Evolutionary conservation across 2,329 filamentous ascomycete species (phyloP).

Genomic region (Aspergillus sojae): DNA sequence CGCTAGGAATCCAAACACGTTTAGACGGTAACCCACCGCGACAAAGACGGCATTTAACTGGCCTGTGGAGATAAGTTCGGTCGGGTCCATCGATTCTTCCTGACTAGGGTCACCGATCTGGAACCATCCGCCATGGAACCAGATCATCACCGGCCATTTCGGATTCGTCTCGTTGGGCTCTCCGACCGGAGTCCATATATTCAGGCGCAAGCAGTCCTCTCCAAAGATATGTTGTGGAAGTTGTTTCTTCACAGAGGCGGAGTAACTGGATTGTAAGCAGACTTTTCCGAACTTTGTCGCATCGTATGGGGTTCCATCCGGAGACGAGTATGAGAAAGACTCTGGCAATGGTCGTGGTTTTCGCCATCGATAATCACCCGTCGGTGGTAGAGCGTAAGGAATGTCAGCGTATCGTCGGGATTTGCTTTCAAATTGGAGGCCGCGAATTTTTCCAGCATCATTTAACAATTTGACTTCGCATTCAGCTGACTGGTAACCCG

Average conservation of each 20-base stretch:
- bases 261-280: conserved; percentile 45
- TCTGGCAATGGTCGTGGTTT: conserved; percentile 39
- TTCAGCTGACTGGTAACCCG: conserved; percentile 11
- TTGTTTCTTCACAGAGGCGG: conserved; percentile 20
- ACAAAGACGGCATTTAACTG: conserved; percentile 46
- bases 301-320: conserved; percentile 35
- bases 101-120: conserved; percentile 51
- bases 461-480: conserved; percentile 9
- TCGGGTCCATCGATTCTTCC: conserved; percentile 47
- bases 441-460: conserved; percentile 14
- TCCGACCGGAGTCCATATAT: conserved; percentile 51
- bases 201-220: conserved; percentile 55
- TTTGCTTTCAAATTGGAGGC: conserved; percentile 24
- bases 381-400: conserved; percentile 46
- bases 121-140: conserved; percentile 51
- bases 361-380: conserved; percentile 41
- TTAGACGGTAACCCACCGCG: conserved; percentile 53
- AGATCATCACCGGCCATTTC: conserved; percentile 37
- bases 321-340: conserved; percentile 31
- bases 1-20: conserved; percentile 54
- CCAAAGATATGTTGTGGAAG: conserved; percentile 31
- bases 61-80: conserved; percentile 39
- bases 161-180: conserved; percentile 11
- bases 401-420: conserved; percentile 37
- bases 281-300: conserved; percentile 41